phyloP scores from a whole-genome alignment of 2,329 filamentous ascomycete species.

The Aspergillus floridensis region DNA sequence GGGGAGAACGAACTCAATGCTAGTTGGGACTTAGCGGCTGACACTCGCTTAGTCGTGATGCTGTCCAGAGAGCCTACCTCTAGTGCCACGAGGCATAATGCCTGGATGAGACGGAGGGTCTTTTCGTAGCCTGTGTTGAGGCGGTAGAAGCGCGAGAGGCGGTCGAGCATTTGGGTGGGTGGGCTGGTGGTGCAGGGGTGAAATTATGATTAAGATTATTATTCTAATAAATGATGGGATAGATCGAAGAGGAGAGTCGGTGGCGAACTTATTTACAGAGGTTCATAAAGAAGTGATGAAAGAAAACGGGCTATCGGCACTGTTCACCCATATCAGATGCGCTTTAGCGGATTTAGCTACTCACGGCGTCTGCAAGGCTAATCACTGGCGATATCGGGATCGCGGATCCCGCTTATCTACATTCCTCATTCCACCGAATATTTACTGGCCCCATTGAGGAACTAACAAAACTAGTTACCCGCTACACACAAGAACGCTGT shows the following conservation, averaged over 20 bases:
- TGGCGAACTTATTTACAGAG: too few species aligned
- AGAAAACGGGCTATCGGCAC: neutral
- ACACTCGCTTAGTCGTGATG: constrained; percentile 30
- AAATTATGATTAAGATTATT: too few species aligned
- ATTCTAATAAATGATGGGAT: too few species aligned
- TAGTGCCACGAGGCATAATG: constrained; percentile 27
- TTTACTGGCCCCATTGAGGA: neutral
- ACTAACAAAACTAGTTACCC: neutral
- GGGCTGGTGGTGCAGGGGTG: neutral
- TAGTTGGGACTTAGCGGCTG: constrained; percentile 36
- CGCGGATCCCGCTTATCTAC: neutral
- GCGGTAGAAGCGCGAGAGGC: constrained; percentile 30
- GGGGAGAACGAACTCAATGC: constrained; percentile 35
- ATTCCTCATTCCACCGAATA: neutral
- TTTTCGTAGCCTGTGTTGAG: constrained; percentile 33
- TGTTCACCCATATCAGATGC: neutral
- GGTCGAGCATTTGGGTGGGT: constrained; percentile 10
- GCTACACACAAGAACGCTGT: neutral
- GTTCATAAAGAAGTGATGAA: neutral
- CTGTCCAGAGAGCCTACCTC: constrained; percentile 16
- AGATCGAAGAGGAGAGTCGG: neutral
- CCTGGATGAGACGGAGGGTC: constrained; percentile 34
- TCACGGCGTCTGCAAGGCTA: neutral
- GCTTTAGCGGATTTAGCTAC: neutral
- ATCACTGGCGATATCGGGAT: neutral